Evolutionary conservation across 78 protist genomes (phyloP).

Genomic region (Speleostelium caveatum): DNA sequence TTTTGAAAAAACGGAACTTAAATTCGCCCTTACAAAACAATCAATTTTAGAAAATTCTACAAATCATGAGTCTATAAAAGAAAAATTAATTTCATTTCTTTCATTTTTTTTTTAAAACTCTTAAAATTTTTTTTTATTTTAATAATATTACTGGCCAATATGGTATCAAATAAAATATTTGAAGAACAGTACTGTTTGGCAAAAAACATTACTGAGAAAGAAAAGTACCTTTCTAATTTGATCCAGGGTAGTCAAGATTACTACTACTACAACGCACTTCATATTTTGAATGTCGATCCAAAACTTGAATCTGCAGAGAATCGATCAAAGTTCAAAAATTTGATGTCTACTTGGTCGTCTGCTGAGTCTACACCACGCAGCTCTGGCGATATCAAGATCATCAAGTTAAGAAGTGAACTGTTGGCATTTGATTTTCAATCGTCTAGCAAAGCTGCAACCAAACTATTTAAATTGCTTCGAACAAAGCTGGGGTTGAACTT

Average conservation of each 20-base stretch:
- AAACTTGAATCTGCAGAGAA: not conserved
- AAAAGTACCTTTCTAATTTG: not conserved
- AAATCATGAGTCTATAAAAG: too few species aligned
- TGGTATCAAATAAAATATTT: constrained; percentile 13
- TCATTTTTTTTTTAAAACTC: too few species aligned
- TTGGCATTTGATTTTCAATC: not conserved
- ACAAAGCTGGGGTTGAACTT: not conserved
- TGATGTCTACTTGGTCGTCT: constrained; percentile 14
- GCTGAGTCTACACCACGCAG: not conserved
- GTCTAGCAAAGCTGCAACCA: not conserved
- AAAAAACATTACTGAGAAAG: constrained; percentile 16
- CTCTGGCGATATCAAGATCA: not conserved
- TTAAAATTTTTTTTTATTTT: too few species aligned
- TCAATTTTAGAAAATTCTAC: too few species aligned
- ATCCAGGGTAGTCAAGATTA: constrained; percentile 60
- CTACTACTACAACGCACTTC: constrained; percentile 45
- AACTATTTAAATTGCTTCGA: not conserved
- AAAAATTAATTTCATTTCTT: too few species aligned
- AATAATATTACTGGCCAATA: too few species aligned
- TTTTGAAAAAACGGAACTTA: too few species aligned
- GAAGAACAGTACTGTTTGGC: constrained; percentile 60
- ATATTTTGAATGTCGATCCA: constrained; percentile 64
- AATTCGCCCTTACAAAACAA: too few species aligned
- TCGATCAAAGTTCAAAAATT: constrained; percentile 1
- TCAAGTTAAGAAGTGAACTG: not conserved